Evolutionary conservation across 305 asterid species (phyloP), one percentile per base, ranked within the genome.

Genomic region (Plantago lanceolata): DNA sequence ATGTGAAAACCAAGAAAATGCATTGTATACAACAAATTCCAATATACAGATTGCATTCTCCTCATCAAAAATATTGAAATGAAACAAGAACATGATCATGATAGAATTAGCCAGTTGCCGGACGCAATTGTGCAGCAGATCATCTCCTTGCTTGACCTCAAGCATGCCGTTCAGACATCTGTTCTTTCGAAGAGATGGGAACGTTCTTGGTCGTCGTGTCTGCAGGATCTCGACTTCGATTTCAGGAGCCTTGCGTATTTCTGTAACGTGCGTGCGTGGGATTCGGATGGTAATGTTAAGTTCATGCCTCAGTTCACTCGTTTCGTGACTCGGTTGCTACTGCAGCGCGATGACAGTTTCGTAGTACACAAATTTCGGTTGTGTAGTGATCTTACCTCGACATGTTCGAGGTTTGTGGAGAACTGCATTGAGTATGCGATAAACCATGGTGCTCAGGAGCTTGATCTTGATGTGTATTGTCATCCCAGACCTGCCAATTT

Each of bases 151-250:
- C 33, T 65, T 40, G 60, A 59, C 65, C 45, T 48, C 71, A 59
- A 54, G 26, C 62, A 33, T 4, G 74, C 74, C 15, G 52, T 76
- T 53, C 69, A 60, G 31, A 64, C 80, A 14, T 21, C 59, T 31
- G 16, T 55, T 35, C 68, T 71, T 33, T 71, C 77, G 40, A 16
- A 18, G 24, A 31, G 37, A 31, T 31, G 37, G 37, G 5, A 31
- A 31, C 37, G 5, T 24, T 26, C 66, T 72, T 69, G 71, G 63
- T 2, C 33, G 2, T 31, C 37, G 4, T 29, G 71, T 14, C 60
- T 72, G 3, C 57, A 72, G 6, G 7, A 62, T 33, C 75, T 69
- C 66, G 15, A 37, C 63, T 76, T 76, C 61, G 48, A 48, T 70
- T 59, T 48, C 61, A n/a, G 13, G 0, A 13, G 6, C 60, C 52